These are phyloP conservation scores for Teunomyces tritomae DNA, from an alignment of 805 yeast genomes.

Conservation along the genomic window DNA sequence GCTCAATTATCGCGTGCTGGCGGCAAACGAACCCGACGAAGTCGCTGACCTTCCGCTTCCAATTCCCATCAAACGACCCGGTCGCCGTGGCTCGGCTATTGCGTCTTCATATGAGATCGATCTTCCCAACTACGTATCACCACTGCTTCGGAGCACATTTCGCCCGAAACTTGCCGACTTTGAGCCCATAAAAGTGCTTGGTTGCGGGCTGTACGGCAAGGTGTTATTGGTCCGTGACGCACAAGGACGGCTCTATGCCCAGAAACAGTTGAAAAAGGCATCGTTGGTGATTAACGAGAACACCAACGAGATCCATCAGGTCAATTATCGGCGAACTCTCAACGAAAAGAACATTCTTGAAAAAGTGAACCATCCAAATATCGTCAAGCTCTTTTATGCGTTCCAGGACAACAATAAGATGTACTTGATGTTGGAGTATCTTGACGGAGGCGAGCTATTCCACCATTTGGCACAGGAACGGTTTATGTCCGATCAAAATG, in stretches of 20 bases:
- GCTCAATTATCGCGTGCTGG: conserved; percentile 22
- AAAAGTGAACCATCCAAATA: conserved; percentile 42
- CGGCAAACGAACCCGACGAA: conserved; percentile 10
- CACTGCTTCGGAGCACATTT: conserved; percentile 19
- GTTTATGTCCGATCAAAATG: conserved; percentile 32
- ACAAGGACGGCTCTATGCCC: conserved; percentile 41
- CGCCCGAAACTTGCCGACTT: conserved; percentile 36
- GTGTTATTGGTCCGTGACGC: conserved; percentile 41
- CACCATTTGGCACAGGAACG: conserved; percentile 34
- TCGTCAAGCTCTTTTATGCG: conserved; percentile 44
- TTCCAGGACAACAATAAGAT: conserved; percentile 44
- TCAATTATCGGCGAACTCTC: conserved; percentile 36
- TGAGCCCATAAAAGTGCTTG: conserved; percentile 42
- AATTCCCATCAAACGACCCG: conserved; percentile 13
- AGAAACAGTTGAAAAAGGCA: conserved; percentile 42
- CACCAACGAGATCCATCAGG: conserved; percentile 29
- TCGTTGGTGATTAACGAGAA: conserved; percentile 32
- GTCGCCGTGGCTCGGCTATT: conserved; percentile 21
- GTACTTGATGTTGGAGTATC: conserved; percentile 42
- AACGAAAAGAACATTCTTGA: conserved; percentile 42
- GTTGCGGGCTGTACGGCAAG: conserved; percentile 45
- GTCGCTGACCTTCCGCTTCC: conserved; percentile 14
- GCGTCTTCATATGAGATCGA: conserved; percentile 37
- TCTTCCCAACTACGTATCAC: conserved; percentile 26
- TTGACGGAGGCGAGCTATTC: conserved; percentile 46